Evolutionary conservation across 768 basidiomycete species (phyloP).

Genomic region (Lactarius deliciosus): DNA sequence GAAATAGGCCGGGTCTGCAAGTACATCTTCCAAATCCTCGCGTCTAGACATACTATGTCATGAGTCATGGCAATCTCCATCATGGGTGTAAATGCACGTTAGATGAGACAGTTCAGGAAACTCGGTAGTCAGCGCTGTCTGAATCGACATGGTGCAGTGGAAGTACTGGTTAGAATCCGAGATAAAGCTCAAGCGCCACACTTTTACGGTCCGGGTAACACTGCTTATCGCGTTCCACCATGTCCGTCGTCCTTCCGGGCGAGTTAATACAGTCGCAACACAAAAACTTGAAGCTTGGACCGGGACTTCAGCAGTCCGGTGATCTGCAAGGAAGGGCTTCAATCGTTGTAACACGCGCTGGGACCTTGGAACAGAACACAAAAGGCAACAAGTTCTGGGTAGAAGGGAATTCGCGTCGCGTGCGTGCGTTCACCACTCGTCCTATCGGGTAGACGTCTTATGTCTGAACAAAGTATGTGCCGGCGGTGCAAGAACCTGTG

Average conservation of each 20-base stretch:
- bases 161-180: not conserved
- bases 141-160: constrained; percentile 25
- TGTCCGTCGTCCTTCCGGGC: constrained; percentile 77
- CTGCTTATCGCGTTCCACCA: constrained; percentile 34
- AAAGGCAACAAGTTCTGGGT: constrained; percentile 87
- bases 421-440: constrained; percentile 44
- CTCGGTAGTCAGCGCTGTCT: constrained; percentile 43
- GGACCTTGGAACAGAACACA: constrained; percentile 62
- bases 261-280: constrained; percentile 72
- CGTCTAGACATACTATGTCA: constrained; percentile 48
- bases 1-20: constrained; percentile 80
- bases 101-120: constrained; percentile 73
- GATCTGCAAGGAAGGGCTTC: constrained; percentile 35
- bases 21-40: constrained; percentile 87
- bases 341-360: constrained; percentile 66
- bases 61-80: constrained; percentile 1
- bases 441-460: constrained; percentile 1
- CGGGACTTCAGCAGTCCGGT: constrained; percentile 63
- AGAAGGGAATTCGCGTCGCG: constrained; percentile 81
- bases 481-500: constrained; percentile 86
- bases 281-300: constrained; percentile 83
- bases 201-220: not conserved
- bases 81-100: constrained; percentile 46
- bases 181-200: not conserved
- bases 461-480: constrained; percentile 66